These are phyloP conservation scores for Colletotrichum sidae DNA, from an alignment of 2,329 filamentous ascomycete genomes.

Conservation along the genomic window DNA sequence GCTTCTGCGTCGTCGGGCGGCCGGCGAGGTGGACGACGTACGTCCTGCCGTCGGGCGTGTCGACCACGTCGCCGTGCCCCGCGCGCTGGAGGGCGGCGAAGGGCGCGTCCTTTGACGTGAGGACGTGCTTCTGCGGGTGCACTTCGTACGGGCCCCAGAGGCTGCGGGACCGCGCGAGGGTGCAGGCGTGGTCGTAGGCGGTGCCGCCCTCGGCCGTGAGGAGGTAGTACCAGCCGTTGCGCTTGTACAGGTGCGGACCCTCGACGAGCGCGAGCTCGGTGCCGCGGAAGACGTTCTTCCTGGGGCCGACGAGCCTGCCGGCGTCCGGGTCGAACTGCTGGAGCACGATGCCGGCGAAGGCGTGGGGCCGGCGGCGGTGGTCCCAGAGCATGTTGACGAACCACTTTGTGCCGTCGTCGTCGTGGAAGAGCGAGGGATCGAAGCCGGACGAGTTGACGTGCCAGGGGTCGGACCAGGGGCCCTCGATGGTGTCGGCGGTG, in stretches of 20 bases:
- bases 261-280: slow-evolving; percentile 67
- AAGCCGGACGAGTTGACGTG: slow-evolving; percentile 72
- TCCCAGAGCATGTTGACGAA: slow-evolving; percentile 69
- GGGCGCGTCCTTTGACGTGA: slow-evolving; percentile 64
- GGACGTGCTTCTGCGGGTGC: slow-evolving; percentile 68
- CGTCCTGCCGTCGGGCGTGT: slow-evolving; percentile 63
- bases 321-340: slow-evolving; percentile 66
- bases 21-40: slow-evolving; percentile 66
- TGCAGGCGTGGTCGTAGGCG: slow-evolving; percentile 70
- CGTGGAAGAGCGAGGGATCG: slow-evolving; percentile 71
- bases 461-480: slow-evolving; percentile 71
- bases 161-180: slow-evolving; percentile 63
- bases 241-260: slow-evolving; percentile 69
- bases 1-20: slow-evolving; percentile 62
- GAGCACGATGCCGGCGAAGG: slow-evolving; percentile 68
- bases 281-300: slow-evolving; percentile 66
- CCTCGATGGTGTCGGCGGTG: slow-evolving; percentile 62
- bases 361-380: slow-evolving; percentile 59
- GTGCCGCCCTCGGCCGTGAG: slow-evolving; percentile 71
- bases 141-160: slow-evolving; percentile 72
- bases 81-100: slow-evolving; percentile 62
- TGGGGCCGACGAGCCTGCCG: slow-evolving; percentile 65
- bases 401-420: slow-evolving; percentile 66
- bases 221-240: slow-evolving; percentile 69
- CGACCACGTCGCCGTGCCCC: slow-evolving; percentile 66